Evolutionary conservation across 305 asterid genomes (phyloP), one percentile per base, ranked within the genome.

Genomic region (Fraxinus paxiana): DNA sequence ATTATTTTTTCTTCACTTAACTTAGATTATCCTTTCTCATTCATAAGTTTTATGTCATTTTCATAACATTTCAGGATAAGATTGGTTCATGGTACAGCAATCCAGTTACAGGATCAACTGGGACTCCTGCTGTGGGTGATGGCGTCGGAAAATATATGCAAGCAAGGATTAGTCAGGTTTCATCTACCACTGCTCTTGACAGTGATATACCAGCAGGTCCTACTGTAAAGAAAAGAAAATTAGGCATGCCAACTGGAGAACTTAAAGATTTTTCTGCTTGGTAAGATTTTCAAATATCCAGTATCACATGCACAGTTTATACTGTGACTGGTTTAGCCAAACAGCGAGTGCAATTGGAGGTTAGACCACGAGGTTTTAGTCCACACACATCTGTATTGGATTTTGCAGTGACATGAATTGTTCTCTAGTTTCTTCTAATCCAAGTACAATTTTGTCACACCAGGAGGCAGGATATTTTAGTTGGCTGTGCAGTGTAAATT

Each of bases 31-130:
- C 9, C 35, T 78, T 33, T n/a, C 67, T 2, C 22, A 1, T 38
- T 79, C 28, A 8, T 56, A 41, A 13, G 5, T 28, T 9, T 79
- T 7, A 67, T 80, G 48, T 35, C 18, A 26, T 43, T 43, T 79
- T 73, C 75, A 83, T 22, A 76, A 22, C 56, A 61, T 84, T 83
- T 84, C 95, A 94, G 99, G 98, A 94, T 61, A 92, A 91, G 90
- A 84, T 92, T 24, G 99, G 99, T 22, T 96, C 98, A 18, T 96
- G 99, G 98, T 96, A 83, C 87, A 96, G 98, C 92, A 93, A 92
- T 77, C 98, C 98, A 10, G 92, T 87, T 41, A 88, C 91, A 1
- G 86, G 87, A 28, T 41, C 86, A 73, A 48, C 86, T 69, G 97
- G 90, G 59, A 82, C 83, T 80, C 90, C 88, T 84, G 87, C 87